Evolutionary conservation across 2,329 filamentous ascomycete species (phyloP).

Genomic region (Aspergillus novoparasiticus): DNA sequence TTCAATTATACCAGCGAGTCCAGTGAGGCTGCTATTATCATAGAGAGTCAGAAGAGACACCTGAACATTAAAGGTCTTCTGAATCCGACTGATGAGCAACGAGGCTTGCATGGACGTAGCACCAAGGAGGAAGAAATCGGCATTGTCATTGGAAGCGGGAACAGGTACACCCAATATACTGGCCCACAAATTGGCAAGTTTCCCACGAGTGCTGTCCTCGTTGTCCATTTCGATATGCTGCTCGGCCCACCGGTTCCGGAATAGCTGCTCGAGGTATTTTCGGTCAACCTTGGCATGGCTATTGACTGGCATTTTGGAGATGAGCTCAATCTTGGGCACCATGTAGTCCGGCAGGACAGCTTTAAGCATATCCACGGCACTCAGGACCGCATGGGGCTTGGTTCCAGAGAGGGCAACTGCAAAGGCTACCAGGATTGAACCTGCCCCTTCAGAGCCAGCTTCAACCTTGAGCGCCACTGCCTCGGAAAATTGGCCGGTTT

Average conservation of each 20-base stretch:
- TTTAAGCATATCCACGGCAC: conserved; percentile 30
- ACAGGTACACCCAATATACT: neutral
- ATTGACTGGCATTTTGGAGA: conserved; percentile 49
- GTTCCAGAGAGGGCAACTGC: conserved; percentile 8
- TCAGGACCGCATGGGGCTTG: conserved; percentile 20
- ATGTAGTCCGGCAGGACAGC: conserved; percentile 43
- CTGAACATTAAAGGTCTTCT: neutral
- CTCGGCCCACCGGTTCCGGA: neutral
- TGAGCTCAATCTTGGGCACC: conserved; percentile 68
- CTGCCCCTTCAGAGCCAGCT: neutral
- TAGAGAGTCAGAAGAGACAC: neutral
- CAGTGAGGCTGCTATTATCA: neutral
- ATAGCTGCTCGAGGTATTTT: conserved; percentile 46
- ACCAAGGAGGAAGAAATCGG: neutral
- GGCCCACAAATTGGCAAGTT: neutral
- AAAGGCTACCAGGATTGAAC: conserved; percentile 21
- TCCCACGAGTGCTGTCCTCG: conserved; percentile 10
- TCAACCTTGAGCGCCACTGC: conserved; percentile 3
- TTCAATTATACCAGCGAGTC: neutral
- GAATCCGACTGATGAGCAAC: neutral
- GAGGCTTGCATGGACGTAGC: neutral
- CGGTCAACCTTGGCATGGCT: neutral
- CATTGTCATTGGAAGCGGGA: neutral
- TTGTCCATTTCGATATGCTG: conserved; percentile 3
- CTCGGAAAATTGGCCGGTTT: neutral